Conservation (phyloP, 2,329 filamentous ascomycete genomes). For the Chaetoscypha palmicola region DNA sequence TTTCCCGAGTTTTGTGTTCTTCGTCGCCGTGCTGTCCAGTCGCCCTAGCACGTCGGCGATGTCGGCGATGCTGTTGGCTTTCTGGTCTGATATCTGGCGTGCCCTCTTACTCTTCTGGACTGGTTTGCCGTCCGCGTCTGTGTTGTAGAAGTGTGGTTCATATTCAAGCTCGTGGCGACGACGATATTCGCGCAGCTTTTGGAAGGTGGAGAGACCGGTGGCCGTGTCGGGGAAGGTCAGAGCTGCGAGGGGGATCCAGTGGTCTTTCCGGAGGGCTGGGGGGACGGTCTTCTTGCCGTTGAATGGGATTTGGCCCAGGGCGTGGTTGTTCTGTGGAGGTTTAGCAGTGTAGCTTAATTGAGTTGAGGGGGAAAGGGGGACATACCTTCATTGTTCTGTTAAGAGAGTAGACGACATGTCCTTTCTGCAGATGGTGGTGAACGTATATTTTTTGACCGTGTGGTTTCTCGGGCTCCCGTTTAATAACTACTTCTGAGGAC, state of each 20-base stretch:
- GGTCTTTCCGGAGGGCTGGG: conserved; percentile 57
- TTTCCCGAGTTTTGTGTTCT: neutral
- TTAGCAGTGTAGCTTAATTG: neutral
- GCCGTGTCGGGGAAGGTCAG: conserved; percentile 49
- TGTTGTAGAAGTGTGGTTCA: conserved; percentile 40
- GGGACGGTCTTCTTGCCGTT: conserved; percentile 62
- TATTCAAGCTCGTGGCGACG: conserved; percentile 56
- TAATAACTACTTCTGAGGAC: neutral
- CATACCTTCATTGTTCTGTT: conserved; percentile 31
- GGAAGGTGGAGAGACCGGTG: conserved; percentile 53
- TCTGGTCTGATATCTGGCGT: conserved; percentile 38
- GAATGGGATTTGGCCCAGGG: conserved; percentile 53
- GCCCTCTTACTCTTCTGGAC: conserved; percentile 27
- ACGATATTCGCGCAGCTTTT: conserved; percentile 59
- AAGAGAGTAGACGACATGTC: conserved; percentile 36
- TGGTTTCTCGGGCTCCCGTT: neutral
- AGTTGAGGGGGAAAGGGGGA: neutral
- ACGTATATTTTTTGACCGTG: conserved; percentile 33
- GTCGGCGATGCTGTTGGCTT: conserved; percentile 54
- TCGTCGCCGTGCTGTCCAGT: neutral
- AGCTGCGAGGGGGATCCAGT: conserved; percentile 55
- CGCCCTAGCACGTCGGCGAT: conserved; percentile 38
- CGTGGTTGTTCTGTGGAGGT: conserved; percentile 35
- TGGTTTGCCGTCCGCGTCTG: conserved; percentile 16
- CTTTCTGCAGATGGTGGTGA: conserved; percentile 34